Conservation (phyloP, 2,329 filamentous ascomycete species). For the Colletotrichum sp. region DNA sequence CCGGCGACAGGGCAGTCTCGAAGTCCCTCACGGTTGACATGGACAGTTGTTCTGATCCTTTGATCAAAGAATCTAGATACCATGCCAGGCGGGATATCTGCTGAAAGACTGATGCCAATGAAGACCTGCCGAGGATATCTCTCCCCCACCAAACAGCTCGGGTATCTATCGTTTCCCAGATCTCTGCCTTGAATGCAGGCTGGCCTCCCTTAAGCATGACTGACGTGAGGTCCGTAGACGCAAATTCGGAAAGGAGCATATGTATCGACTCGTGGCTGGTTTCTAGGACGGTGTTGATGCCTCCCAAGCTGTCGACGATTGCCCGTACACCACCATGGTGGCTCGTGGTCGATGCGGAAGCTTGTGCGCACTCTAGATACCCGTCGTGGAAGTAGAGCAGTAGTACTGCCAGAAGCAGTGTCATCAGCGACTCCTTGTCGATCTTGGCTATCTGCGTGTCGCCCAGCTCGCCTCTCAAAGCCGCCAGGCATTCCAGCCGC, state of each 20-base stretch:
- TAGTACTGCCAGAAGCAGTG: conserved; percentile 43
- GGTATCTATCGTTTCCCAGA: conserved; percentile 43
- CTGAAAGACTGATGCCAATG: conserved; percentile 37
- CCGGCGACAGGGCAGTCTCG: conserved; percentile 28
- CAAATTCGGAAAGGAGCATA: conserved; percentile 47
- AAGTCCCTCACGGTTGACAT: conserved; percentile 31
- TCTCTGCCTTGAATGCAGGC: conserved; percentile 39
- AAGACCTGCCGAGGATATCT: conserved; percentile 37
- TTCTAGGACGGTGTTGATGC: conserved; percentile 28
- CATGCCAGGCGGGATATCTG: conserved; percentile 33
- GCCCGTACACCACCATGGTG: conserved; percentile 40
- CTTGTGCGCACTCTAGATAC: conserved; percentile 34
- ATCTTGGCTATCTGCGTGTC: conserved; percentile 20
- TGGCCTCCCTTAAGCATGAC: conserved; percentile 41
- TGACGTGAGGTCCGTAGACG: conserved; percentile 46
- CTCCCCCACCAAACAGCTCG: conserved; percentile 47
- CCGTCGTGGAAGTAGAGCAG: conserved; percentile 47
- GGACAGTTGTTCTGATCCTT: conserved; percentile 25
- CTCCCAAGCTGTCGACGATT: conserved; percentile 35
- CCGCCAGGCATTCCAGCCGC: conserved; percentile 34
- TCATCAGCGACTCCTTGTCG: conserved; percentile 35
- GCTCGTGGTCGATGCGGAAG: conserved; percentile 28
- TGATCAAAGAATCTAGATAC: conserved; percentile 27
- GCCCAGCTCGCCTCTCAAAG: conserved; percentile 35
- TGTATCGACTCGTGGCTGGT: conserved; percentile 34